These are phyloP conservation scores for Soucietia sequanensis DNA, from an alignment of 805 yeast species.

Conservation along the genomic window DNA sequence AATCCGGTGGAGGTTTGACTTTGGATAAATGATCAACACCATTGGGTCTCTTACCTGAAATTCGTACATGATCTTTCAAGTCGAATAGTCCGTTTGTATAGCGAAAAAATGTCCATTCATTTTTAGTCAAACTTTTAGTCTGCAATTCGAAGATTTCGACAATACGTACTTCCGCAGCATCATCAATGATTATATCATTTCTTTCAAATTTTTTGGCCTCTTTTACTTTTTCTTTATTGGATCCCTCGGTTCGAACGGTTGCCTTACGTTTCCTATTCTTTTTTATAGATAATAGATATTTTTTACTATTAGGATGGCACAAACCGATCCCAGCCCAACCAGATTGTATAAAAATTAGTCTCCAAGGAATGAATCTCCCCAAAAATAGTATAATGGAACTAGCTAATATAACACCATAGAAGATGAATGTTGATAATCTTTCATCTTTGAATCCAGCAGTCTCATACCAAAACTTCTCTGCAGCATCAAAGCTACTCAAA, in stretches of 20 bases:
- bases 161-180: constrained; percentile 53
- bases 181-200: constrained; percentile 66
- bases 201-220: constrained; percentile 32
- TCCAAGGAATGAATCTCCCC: constrained; percentile 64
- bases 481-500: constrained; percentile 46
- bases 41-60: constrained; percentile 55
- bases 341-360: constrained; percentile 48
- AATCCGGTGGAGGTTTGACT: constrained; percentile 65
- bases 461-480: constrained; percentile 57
- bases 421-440: constrained; percentile 58
- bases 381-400: constrained; percentile 42
- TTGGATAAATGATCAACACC: constrained; percentile 57
- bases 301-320: constrained; percentile 59
- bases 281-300: constrained; percentile 19
- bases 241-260: constrained; percentile 5
- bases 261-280: constrained; percentile 9
- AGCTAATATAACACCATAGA: constrained; percentile 32
- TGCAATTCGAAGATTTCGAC: constrained; percentile 82
- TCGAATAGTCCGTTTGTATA: constrained; percentile 60
- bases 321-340: constrained; percentile 56
- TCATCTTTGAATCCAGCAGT: constrained; percentile 74
- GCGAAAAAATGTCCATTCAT: constrained; percentile 59
- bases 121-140: constrained; percentile 56
- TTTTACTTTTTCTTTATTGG: constrained; percentile 4
- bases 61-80: constrained; percentile 37